phyloP scores from a whole-genome alignment of 2,329 filamentous ascomycete genomes.

The Fusarium phyllophilum region DNA sequence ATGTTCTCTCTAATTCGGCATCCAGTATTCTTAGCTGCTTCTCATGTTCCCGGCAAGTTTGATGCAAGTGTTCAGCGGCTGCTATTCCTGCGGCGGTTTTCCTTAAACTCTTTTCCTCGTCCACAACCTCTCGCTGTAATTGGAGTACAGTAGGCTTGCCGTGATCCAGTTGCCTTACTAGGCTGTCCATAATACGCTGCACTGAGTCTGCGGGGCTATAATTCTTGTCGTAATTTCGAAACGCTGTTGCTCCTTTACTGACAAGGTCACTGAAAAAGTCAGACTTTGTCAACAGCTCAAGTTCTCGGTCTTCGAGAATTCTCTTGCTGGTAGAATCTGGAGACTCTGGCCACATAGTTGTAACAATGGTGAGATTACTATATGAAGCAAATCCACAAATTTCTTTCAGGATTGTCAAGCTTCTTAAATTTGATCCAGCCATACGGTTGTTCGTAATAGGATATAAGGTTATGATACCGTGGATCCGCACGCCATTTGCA shows the following conservation, averaged over 20 bases:
- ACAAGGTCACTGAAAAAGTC: conserved; percentile 2
- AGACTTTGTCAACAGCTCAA: not conserved
- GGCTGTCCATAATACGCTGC: not conserved
- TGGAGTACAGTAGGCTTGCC: not conserved
- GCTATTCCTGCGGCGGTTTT: conserved; percentile 4
- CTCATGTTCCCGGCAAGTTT: not conserved
- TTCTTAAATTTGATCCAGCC: conserved; percentile 3
- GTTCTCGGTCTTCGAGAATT: not conserved
- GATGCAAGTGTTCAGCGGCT: not conserved
- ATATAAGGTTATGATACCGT: conserved; percentile 13
- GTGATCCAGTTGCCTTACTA: not conserved
- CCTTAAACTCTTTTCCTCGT: not conserved
- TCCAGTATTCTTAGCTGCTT: not conserved
- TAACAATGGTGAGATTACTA: conserved; percentile 8
- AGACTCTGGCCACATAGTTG: conserved; percentile 24
- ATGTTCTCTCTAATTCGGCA: not conserved
- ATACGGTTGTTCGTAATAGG: conserved; percentile 26
- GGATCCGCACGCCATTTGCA: conserved; percentile 6
- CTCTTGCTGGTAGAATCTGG: not conserved
- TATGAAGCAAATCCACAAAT: not conserved
- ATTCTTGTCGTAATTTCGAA: not conserved
- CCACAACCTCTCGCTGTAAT: conserved; percentile 6
- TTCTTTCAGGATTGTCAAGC: conserved; percentile 2
- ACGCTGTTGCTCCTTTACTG: not conserved
- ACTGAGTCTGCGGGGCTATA: not conserved